Evolutionary conservation across 1,284 basidiomycete genomes (phyloP).

Genomic region (Ceratobasidium sp.): DNA sequence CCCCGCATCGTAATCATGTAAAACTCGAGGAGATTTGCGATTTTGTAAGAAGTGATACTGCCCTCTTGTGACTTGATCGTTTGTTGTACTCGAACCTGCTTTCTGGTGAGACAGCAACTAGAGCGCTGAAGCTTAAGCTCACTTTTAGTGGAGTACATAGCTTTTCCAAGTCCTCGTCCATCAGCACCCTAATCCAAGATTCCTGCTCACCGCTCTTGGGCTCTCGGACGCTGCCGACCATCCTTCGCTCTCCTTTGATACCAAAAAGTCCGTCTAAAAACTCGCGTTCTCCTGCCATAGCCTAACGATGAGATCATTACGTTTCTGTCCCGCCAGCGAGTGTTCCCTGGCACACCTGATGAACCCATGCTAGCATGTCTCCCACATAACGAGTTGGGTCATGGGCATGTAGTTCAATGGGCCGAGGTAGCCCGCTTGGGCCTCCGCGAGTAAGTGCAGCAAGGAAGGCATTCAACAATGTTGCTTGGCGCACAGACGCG

Average conservation of each 20-base stretch:
- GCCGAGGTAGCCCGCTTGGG: slow-evolving; percentile 87
- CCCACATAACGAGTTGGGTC: slow-evolving; percentile 96
- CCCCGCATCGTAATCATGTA: slow-evolving; percentile 93
- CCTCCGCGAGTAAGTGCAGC: slow-evolving; percentile 91
- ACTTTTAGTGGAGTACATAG: slow-evolving; percentile 90
- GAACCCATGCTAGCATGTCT: slow-evolving; percentile 99
- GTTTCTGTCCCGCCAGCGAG: not conserved
- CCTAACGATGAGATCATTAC: slow-evolving; percentile 51
- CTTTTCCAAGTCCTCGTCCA: slow-evolving; percentile 87
- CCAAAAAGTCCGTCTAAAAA: slow-evolving; percentile 89
- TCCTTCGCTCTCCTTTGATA: slow-evolving; percentile 71
- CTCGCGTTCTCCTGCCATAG: slow-evolving; percentile 94
- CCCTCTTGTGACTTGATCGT: slow-evolving; percentile 94
- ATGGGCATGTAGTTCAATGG: slow-evolving; percentile 97
- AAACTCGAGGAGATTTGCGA: slow-evolving; percentile 95
- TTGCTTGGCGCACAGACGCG: slow-evolving; percentile 84
- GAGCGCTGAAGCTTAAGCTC: slow-evolving; percentile 47
- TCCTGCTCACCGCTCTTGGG: slow-evolving; percentile 72
- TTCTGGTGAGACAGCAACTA: slow-evolving; percentile 31
- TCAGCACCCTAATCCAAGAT: slow-evolving; percentile 81
- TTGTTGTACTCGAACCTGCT: slow-evolving; percentile 87
- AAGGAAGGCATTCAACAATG: slow-evolving; percentile 85
- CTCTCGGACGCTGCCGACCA: slow-evolving; percentile 82
- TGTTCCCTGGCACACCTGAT: slow-evolving; percentile 66
- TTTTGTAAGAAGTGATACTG: slow-evolving; percentile 89